Conservation (phyloP, 2,329 filamentous ascomycete species). For the Fusarium veterinarium region DNA sequence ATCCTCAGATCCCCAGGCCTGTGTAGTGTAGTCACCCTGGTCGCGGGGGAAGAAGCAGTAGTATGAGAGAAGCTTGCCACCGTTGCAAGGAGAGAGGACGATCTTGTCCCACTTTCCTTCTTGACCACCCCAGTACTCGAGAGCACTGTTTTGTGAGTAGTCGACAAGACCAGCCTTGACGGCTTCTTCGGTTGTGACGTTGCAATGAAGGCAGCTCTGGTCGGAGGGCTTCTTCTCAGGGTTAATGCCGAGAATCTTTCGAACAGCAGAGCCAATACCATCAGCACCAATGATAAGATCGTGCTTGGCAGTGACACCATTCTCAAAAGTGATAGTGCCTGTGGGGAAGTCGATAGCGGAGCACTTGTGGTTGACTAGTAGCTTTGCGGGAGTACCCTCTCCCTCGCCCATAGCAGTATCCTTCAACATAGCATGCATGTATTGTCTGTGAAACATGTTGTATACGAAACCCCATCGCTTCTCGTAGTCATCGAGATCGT, state of each 20-base stretch:
- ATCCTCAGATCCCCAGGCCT: conserved; percentile 68
- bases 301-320: conserved; percentile 62
- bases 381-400: conserved; percentile 62
- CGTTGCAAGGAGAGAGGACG: conserved; percentile 75
- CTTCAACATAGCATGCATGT: conserved; percentile 76
- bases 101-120: conserved; percentile 75
- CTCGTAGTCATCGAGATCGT: conserved; percentile 73
- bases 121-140: conserved; percentile 78
- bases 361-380: conserved; percentile 68
- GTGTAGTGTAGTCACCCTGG: conserved; percentile 63
- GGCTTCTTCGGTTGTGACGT: conserved; percentile 71
- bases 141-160: conserved; percentile 68
- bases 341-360: conserved; percentile 63
- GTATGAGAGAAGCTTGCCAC: conserved; percentile 72
- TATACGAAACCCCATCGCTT: conserved; percentile 72
- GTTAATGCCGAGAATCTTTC: conserved; percentile 70
- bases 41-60: conserved; percentile 74
- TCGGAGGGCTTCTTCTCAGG: conserved; percentile 70
- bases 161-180: conserved; percentile 70
- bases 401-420: conserved; percentile 67
- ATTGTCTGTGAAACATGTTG: conserved; percentile 76
- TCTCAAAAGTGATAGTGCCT: conserved; percentile 63
- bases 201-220: conserved; percentile 72
- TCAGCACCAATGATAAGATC: conserved; percentile 74
- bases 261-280: conserved; percentile 74